Evolutionary conservation across 352 stramenopile species (phyloP).

Genomic region (Chrysophaeum taylorii): DNA sequence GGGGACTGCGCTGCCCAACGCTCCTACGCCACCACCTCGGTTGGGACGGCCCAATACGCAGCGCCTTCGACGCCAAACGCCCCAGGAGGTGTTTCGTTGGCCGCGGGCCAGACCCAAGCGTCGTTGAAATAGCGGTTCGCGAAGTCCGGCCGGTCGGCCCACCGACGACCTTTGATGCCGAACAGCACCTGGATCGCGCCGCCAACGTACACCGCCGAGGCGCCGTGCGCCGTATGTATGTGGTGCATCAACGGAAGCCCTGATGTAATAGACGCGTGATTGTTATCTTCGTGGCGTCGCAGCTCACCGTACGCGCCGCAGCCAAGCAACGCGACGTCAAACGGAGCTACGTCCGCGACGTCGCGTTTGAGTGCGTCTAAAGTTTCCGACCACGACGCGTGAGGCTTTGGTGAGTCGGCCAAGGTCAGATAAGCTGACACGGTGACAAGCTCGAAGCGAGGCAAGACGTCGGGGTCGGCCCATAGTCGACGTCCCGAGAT

Average conservation of each 20-base stretch:
- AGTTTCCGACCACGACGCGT: constrained; percentile 1
- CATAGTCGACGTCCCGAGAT: neutral
- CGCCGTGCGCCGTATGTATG: neutral
- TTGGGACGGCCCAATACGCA: constrained; percentile 7
- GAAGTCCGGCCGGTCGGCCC: neutral
- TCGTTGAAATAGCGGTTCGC: neutral
- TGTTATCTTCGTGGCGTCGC: too few relatives aligned
- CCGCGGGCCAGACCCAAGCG: neutral
- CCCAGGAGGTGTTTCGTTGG: neutral
- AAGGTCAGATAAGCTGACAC: neutral
- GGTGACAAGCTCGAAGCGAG: neutral
- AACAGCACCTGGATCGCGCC: constrained; percentile 9
- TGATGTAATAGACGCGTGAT: too few relatives aligned
- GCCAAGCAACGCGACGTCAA: constrained; percentile 5
- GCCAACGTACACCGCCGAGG: constrained; percentile 1
- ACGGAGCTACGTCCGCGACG: neutral
- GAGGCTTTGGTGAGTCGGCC: neutral
- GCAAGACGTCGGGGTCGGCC: neutral
- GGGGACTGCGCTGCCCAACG: too few relatives aligned
- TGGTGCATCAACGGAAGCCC: neutral
- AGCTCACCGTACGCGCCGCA: constrained; percentile 10
- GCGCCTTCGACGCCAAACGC: neutral
- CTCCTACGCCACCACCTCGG: too few relatives aligned
- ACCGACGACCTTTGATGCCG: neutral
- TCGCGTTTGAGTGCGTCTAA: neutral